Evolutionary conservation across 23 red algal genomes (phyloP), one percentile per base, ranked within the genome.

Genomic region (Gracilaria gracilis): DNA sequence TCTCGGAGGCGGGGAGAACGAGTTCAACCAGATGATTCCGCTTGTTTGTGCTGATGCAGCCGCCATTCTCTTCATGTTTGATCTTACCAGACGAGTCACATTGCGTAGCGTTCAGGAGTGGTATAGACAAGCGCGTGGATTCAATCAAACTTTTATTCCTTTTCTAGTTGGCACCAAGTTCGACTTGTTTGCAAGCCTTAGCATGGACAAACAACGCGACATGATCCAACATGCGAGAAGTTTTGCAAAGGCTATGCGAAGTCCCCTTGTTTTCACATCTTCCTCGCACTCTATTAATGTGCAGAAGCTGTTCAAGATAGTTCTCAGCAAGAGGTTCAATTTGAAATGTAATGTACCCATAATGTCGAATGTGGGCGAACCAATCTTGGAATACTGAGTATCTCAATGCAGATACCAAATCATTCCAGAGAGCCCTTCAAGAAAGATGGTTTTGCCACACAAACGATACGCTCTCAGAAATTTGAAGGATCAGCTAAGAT

Each of bases 31-130:
- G 46, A 98, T 98, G 97, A 94, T 98, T 34, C 97, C 97, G n/a
- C 85, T 98, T 62, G 97, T 96, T 28, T 93, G 91, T 54, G 90
- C 92, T 32, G 97, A 98, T 59, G 91, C 93, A 8, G 81, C 94
- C 27, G 97, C 97, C 13, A 95, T 98, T 80, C 81, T 98, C 17
- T 98, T 98, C 34, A 98, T 98, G 89, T 98, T 98, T 84, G 97
- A 98, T 72, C 85, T 98, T 20, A 98, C 97, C 29, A 81, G 97
- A 42, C 85, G 93, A 57, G 75, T 86, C 32, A 98, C 97, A 27
- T 54, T 98, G 38, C 71, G 92, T 58, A 95, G 91, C 61, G 82
- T 98, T 49, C 90, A 93, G 50, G 97, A 98, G 51, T 98, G 97
- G 97, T 98, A 95, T 64, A 83, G 90, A 27, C 97, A 98, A 84